Base-by-base conservation (phyloP, 1,284 basidiomycete genomes). In the Xerocomus minutiporus region DNA sequence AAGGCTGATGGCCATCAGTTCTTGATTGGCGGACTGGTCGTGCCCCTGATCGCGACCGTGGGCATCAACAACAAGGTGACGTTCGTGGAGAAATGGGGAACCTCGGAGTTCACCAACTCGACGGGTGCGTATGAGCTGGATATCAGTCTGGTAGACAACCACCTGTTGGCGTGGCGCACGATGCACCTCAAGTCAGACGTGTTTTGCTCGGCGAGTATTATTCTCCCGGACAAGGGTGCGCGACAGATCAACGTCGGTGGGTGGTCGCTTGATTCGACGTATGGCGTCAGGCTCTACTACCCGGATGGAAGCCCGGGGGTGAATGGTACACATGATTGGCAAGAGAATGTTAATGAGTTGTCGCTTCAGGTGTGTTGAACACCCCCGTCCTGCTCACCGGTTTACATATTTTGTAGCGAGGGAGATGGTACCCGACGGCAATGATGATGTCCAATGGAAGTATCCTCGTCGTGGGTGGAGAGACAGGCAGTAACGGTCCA, bases 71-170 rank as follows among this genome's bases (percentile, higher is more conserved):
- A 83, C 72, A 90, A 90, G 62, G 81, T 90, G 48, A 79, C 81
- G 1, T 87, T 90, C 71, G 71, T 90, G 8, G 87, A 90, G 69
- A 90, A 90, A 66, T 67, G 25, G 4, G 20, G 20, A 20, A 78
- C 78, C 1, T 74, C 65, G 56, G 79, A 76, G 28, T 84, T 74
- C 59, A 58, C 67, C 20, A 90, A 90, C 62, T 77, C 82, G 7
- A 88, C 87, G 28, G 88, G 87, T 23, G 86, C 84, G 2, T 89
- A 88, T 57, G 88, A 90, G 58, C 72, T 90, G 35, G 87, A 89
- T 62, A 65, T 82, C 35, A 79, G 75, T 31, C 68, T 89, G 42
- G 73, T 73, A 0, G 54, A 75, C 50, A 71, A 88, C 59, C 83
- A 82, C 67, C 53, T 61, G 23, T 63, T 69, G 36, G 79, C 84